These are phyloP conservation scores for Aquilaria sinensis DNA, from an alignment of 345 rosid species.

Conservation along the genomic window DNA sequence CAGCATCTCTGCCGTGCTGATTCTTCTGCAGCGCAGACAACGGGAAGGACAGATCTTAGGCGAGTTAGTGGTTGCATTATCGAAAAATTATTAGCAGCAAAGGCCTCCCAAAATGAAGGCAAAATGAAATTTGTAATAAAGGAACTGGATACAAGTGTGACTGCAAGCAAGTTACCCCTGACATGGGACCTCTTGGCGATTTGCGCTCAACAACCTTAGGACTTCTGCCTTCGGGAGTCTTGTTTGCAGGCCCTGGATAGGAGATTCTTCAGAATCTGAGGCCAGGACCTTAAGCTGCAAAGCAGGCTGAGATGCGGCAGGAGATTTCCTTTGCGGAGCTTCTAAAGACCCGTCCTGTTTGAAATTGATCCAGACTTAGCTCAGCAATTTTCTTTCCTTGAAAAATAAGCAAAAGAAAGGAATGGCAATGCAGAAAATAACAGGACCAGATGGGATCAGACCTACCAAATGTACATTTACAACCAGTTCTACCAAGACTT, in stretches of 20 bases:
- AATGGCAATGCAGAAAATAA: no score
- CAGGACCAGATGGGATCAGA: no score
- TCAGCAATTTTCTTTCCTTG: neutral
- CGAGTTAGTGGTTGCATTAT: neutral
- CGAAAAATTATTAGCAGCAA: no score
- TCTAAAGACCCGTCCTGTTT: constrained; percentile 52
- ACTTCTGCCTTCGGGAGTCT: constrained; percentile 63
- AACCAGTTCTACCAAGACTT: no score
- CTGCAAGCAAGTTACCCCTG: constrained; percentile 50
- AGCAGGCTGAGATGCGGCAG: constrained; percentile 54
- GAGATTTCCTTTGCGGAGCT: constrained; percentile 72
- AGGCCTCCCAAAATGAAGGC: neutral
- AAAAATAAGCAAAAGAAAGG: no score
- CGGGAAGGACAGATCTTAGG: neutral
- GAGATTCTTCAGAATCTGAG: constrained; percentile 36
- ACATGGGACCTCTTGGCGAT: constrained; percentile 57
- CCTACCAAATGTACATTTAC: no score
- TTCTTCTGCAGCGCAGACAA: constrained; percentile 45
- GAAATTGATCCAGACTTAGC: constrained; percentile 6
- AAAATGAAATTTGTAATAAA: neutral
- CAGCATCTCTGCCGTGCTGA: constrained; percentile 43
- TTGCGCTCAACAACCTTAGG: constrained; percentile 71
- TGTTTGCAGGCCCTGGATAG: constrained; percentile 41
- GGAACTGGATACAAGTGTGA: constrained; percentile 4
- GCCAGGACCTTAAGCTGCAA: constrained; percentile 54